Base-by-base conservation (phyloP, 352 stramenopile species). In the Phytophthora pistaciae region DNA sequence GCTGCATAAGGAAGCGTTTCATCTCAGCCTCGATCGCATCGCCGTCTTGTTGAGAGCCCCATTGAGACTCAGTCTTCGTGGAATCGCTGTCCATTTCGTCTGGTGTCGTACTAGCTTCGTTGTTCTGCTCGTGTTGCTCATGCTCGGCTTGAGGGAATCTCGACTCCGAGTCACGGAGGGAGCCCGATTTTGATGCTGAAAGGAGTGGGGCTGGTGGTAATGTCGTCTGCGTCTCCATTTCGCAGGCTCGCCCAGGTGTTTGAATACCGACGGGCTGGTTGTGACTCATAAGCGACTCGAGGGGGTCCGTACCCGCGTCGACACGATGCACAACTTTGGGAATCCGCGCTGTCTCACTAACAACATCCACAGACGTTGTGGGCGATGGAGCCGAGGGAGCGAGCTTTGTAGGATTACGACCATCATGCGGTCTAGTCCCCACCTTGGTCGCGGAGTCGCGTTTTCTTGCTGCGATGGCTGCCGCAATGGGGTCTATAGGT, bases 201-300 rank as follows among this genome's bases (percentile, higher is more conserved):
- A 85, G 23, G 5, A 77, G 66, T 13, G 67, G 62, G 4, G 77
- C 72, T 49, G 82, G 80, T 3, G 79, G 83, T 16, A 85, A 64
- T 14, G 62, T 56, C 13, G 82, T 88, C 57, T 92, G 78, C 0
- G 82, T 91, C 56, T 92, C 82, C 27, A 77, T 90, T 20, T 83
- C 84, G 20, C 72, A 78, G 10, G 58, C 72, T 1, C 29, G 18
- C 21, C 20, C 10, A 20, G 52, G 38, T 21, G 29, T 40, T 3
- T 44, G 6, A 25, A 60, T 62, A 40, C 46, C 23, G 56, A 55
- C 20, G n/a, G 60, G 29, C 9, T 67, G 55, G 27, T 44, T 44
- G 38, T 44, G 38, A 7, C 68, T 66, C 56, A 88, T 77, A n/a
- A 88, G 59, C 20, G 81, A 80, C n/a, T 91, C 83, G 3, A 91